Evolutionary conservation across 2,329 filamentous ascomycete genomes (phyloP), one percentile per base, ranked within the genome.

Genomic region (Mycogone perniciosa): DNA sequence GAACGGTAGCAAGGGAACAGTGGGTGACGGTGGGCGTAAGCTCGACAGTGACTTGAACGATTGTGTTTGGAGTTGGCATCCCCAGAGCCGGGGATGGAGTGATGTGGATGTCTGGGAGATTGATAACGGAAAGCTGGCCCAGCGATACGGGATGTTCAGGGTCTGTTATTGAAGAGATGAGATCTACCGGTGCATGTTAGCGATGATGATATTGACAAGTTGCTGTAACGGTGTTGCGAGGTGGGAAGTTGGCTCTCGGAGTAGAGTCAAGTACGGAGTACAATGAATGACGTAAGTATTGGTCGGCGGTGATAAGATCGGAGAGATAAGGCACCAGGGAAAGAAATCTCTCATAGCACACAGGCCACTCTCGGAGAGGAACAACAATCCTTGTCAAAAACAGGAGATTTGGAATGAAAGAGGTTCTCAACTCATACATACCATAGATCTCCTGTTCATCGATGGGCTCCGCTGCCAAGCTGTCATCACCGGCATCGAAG

Each of bases 361-460:
- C 35, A 11, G 9, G 3, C 20, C 20, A 20, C 20, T 20, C 20
- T 20, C 20, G 20, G 20, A 20, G 20, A 20, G 20, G 20, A 38
- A 38, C 5, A 38, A n/a, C n/a, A 38, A 6, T n/a, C 35, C 35
- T 6, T n/a, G 10, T 38, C 35, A n/a, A 38, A 9, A 38, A 11
- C 6, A 38, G 35, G 20, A 20, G 11, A 38, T 38, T 11, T 38
- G 35, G n/a, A 38, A 38, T 11, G 44, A 5, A 31, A 40, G 26
- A 11, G 27, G 13, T 45, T 20, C 20, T 20, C 8, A 13, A 7
- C 33, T 27, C 26, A 20, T 42, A 52, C 74, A 56, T 73, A 93
- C 89, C 90, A 66, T 92, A 99, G 39, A 99, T 92, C 70, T 99
- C 93, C 68, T 96, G 93, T 67, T 95, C 89, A 65, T 99, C 93